Conservation (phyloP, 176 grass and related monocot species). For the Carex myosuroides region DNA sequence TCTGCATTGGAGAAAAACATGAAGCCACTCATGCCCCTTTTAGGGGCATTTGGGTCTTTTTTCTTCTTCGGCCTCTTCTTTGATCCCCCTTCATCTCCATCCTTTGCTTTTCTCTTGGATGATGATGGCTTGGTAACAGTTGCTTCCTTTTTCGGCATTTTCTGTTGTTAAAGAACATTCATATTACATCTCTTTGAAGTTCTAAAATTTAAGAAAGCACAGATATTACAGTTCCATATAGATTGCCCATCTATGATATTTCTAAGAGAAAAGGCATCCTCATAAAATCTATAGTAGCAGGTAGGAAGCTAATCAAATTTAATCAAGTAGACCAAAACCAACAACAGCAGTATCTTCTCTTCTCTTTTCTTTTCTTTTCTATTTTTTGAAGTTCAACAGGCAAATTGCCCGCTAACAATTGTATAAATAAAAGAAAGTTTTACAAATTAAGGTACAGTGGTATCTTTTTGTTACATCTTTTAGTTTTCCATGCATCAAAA, state of each 20-base stretch:
- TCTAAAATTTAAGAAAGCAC: background rate
- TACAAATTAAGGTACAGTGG: background rate
- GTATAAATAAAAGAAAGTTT: background rate
- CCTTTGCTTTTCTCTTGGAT: constrained; percentile 65
- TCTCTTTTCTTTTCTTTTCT: background rate
- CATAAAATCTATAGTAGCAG: background rate
- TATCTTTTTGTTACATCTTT: background rate
- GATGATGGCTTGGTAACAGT: constrained; percentile 42
- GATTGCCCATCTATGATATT: background rate
- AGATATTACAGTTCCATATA: background rate
- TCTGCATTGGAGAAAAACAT: constrained; percentile 98
- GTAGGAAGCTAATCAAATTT: background rate
- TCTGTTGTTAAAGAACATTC: constrained; percentile 32
- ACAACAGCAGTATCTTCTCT: background rate
- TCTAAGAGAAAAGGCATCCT: background rate
- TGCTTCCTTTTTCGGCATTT: constrained; percentile 75
- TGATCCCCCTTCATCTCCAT: constrained; percentile 56
- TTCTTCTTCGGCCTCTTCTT: constrained; percentile 93
- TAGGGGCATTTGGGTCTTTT: constrained; percentile 95
- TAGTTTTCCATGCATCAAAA: background rate
- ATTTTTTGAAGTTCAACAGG: background rate
- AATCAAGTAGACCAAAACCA: background rate
- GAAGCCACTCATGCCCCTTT: constrained; percentile 84
- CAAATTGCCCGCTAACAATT: background rate
- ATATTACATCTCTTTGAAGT: background rate